These are phyloP conservation scores for Sugiyamaella lignohabitans DNA, from an alignment of 805 yeast genomes.

Conservation along the genomic window DNA sequence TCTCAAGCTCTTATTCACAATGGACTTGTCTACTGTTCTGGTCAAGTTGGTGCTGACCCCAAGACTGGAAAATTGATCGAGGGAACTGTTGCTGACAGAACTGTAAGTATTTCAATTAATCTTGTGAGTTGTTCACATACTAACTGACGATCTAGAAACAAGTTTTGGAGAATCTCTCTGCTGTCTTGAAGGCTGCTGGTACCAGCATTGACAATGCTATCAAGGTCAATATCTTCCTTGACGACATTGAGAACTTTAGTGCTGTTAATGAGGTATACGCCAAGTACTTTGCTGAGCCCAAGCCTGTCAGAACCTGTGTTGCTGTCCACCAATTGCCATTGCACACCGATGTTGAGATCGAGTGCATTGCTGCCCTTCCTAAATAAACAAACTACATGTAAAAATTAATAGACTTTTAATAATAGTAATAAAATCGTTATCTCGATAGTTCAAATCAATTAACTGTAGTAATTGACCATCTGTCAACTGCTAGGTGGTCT, in stretches of 20 bases:
- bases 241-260: constrained; percentile 82
- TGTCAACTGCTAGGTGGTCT: too few species aligned
- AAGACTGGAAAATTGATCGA: constrained; percentile 37
- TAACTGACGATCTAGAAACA: constrained; percentile 21
- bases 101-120: constrained; percentile 7
- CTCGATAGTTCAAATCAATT: too few species aligned
- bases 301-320: constrained; percentile 95
- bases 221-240: constrained; percentile 80
- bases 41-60: constrained; percentile 45
- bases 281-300: constrained; percentile 30
- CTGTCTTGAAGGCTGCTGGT: constrained; percentile 76
- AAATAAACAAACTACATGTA: too few species aligned
- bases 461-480: too few species aligned
- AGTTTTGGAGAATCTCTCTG: constrained; percentile 37
- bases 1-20: constrained; percentile 84
- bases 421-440: too few species aligned
- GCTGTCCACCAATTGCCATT: constrained; percentile 90
- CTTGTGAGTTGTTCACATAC: neutral
- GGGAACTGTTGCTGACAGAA: constrained; percentile 28
- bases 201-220: constrained; percentile 76
- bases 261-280: constrained; percentile 81
- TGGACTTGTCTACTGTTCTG: constrained; percentile 68
- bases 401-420: too few species aligned
- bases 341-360: constrained; percentile 82
- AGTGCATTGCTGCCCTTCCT: constrained; percentile 60